A percentile compares a stretch with the other conserved stretches of the same genome.
phyloP scores from a whole-genome alignment of 1,284 basidiomycete species.

The Mycena citricolor region DNA sequence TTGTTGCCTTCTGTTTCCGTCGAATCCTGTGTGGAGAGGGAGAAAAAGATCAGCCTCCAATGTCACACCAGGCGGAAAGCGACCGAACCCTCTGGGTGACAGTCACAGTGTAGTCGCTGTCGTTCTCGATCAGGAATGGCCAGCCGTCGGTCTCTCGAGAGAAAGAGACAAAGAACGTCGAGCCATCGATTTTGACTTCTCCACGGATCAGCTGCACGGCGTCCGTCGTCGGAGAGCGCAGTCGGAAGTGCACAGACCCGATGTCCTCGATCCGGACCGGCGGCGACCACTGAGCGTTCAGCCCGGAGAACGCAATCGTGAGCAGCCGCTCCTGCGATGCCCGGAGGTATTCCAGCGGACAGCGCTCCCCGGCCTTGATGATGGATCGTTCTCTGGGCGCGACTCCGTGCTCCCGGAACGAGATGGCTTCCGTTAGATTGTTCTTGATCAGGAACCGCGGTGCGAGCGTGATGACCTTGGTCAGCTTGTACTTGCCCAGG shows the following conservation, averaged over 20 bases:
- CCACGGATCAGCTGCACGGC: conserved; percentile 69
- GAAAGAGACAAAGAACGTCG: conserved; percentile 87
- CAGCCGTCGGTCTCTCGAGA: conserved; percentile 71
- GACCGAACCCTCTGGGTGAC: conserved; percentile 75
- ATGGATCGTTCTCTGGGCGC: conserved; percentile 66
- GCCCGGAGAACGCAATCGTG: conserved; percentile 82
- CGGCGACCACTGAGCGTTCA: conserved; percentile 88
- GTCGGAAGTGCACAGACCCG: conserved; percentile 79
- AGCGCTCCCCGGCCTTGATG: conserved; percentile 70
- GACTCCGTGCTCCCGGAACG: conserved; percentile 85
- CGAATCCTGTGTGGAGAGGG: conserved; percentile 52
- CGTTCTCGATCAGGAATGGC: conserved; percentile 93
- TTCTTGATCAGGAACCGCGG: conserved; percentile 94
- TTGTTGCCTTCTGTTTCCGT: conserved; percentile 38
- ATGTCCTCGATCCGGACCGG: conserved; percentile 94
- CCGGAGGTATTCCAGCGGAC: conserved; percentile 72
- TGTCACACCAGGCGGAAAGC: neutral
- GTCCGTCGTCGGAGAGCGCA: conserved; percentile 43
- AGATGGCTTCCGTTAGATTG: conserved; percentile 66
- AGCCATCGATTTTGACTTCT: conserved; percentile 83
- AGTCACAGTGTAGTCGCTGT: conserved; percentile 72
- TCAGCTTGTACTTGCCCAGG: conserved; percentile 93
- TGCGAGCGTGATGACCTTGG: conserved; percentile 90
- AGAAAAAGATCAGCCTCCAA: neutral
- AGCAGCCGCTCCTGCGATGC: conserved; percentile 70